phyloP scores from a whole-genome alignment of 805 yeast genomes.

The Ogataea wickerhamii region DNA sequence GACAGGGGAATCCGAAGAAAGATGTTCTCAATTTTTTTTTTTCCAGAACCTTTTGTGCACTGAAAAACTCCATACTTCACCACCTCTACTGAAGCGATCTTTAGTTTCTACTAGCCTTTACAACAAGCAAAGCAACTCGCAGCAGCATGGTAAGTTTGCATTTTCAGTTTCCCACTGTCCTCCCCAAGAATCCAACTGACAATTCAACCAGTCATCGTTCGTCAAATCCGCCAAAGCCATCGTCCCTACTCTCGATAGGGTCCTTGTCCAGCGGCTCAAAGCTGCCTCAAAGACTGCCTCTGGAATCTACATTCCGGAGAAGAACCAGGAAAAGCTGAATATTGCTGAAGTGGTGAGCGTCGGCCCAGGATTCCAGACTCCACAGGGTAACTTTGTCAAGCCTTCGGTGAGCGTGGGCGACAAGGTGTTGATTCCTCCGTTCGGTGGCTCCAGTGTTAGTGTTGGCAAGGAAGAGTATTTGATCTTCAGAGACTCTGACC shows the following conservation, averaged over 20 bases:
- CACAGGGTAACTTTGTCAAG: slow-evolving; percentile 67
- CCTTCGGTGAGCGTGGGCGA: slow-evolving; percentile 87
- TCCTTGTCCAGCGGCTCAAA: slow-evolving; percentile 90
- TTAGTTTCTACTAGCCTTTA: too few species aligned
- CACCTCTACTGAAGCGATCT: too few species aligned
- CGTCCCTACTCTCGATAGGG: slow-evolving; percentile 93
- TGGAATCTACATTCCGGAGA: slow-evolving; percentile 92
- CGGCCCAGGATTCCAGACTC: slow-evolving; percentile 87
- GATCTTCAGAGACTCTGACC: slow-evolving; percentile 88
- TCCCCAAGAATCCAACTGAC: too few species aligned
- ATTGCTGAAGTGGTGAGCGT: slow-evolving; percentile 90
- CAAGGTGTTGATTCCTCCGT: slow-evolving; percentile 88
- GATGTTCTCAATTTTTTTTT: too few species aligned
- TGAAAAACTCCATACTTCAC: too few species aligned
- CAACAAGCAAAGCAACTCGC: too few species aligned
- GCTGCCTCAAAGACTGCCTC: slow-evolving; percentile 90
- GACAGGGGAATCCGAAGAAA: too few species aligned
- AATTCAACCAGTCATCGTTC: slow-evolving; percentile 45
- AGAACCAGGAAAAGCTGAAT: slow-evolving; percentile 90
- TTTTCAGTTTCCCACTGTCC: too few species aligned
- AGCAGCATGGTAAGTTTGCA: too few species aligned
- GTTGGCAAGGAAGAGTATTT: slow-evolving; percentile 58
- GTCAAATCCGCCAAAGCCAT: slow-evolving; percentile 82
- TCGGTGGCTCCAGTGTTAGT: slow-evolving; percentile 88
- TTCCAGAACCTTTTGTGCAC: too few species aligned